Evolutionary conservation across 2,329 filamentous ascomycete species (phyloP), one percentile per base, ranked within the genome.

Genomic region (Epichloe sylvatica): DNA sequence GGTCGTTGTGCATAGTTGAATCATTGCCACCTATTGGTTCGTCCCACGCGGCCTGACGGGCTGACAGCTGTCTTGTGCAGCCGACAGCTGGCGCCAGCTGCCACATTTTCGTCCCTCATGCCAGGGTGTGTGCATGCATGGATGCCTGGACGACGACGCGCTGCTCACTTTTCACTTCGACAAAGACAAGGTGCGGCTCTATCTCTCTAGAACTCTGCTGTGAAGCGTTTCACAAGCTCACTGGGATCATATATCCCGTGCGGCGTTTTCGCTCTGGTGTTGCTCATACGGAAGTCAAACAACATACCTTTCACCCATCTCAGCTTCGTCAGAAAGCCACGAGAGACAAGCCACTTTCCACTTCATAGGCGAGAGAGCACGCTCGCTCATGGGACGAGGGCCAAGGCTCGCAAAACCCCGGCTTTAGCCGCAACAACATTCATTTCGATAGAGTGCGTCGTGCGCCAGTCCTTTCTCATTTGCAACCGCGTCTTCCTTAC

Each of bases 51-150:
- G 30, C 36, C 43, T 35, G 35, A 46, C 17, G 17, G 17, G 17
- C 17, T 19, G 17, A 19, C 43, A 45, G 38, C 47, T 52, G 39
- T 39, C 35, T 46, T 38, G 45, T 37, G 48, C 40, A 35, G 35
- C 35, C 43, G 49, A 47, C 47, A 41, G 36, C 37, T 43, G 44
- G 3, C 30, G 8, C 9, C 49, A 47, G 37, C 43, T 50, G 43
- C 19, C 37, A 19, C 13, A 37, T 19, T 19, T 42, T 25, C 21
- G 39, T 30, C 25, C 25, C 25, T 30, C 30, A 34, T 9, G 19
- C 19, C 39, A 5, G 12, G 12, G 7, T 39, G 23, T 2, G 5
- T 11, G n/a, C 43, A 38, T 35, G 45, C 48, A 40, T 49, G 48
- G 42, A 40, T 46, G 48, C 42, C 42, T 49, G 17, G 41, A 33